Conservation (phyloP, 192 early-diverging fungal species). For the Chytriomyces sp. region DNA sequence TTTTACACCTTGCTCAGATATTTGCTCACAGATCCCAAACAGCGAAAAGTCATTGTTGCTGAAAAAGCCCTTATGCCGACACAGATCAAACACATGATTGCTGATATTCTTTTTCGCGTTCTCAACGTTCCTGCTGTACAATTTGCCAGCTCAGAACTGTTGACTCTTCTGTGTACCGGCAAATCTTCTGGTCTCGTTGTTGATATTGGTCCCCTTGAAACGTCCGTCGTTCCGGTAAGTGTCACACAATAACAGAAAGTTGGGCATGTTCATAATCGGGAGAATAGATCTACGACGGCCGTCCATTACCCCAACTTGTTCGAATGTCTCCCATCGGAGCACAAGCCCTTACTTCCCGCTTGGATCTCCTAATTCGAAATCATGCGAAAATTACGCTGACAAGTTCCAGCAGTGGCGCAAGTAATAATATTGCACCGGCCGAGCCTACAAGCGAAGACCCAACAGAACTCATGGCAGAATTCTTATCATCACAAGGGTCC, state of each 20-base stretch:
- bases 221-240: conserved; percentile 78
- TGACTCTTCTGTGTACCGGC: conserved; percentile 79
- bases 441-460: neutral
- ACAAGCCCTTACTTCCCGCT: conserved; percentile 58
- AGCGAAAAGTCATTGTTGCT: conserved; percentile 80
- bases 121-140: conserved; percentile 80
- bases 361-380: conserved; percentile 66
- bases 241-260: neutral
- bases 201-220: conserved; percentile 81
- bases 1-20: conserved; percentile 43
- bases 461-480: conserved; percentile 47
- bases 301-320: conserved; percentile 70
- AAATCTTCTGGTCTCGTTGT: conserved; percentile 80
- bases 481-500: conserved; percentile 46
- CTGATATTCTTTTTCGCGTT: conserved; percentile 74
- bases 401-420: conserved; percentile 10
- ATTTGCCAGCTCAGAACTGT: conserved; percentile 72
- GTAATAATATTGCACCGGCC: no score
- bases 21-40: conserved; percentile 82
- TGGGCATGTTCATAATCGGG: conserved; percentile 20
- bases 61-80: conserved; percentile 77
- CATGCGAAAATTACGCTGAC: conserved; percentile 56
- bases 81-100: conserved; percentile 69
- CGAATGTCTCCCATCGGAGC: conserved; percentile 71
- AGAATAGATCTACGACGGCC: conserved; percentile 67